phyloP scores from a whole-genome alignment of 768 basidiomycete species.

The Hemileccinum impolitum region DNA sequence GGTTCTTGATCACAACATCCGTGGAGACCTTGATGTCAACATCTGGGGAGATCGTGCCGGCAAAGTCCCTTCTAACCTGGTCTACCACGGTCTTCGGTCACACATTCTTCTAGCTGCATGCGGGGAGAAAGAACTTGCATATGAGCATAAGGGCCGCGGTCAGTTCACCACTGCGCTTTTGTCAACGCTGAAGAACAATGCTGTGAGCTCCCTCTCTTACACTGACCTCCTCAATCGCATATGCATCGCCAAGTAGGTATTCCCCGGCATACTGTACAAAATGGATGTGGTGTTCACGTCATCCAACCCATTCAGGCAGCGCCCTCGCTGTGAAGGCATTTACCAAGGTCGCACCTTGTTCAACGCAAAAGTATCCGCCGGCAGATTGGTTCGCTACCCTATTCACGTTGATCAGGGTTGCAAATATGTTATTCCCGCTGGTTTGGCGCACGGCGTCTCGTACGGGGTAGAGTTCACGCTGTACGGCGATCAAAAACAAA shows the following conservation, averaged over 20 bases:
- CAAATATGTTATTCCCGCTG: slow-evolving; percentile 21
- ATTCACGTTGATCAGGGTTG: background rate
- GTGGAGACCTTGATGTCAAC: slow-evolving; percentile 22
- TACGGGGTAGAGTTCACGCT: slow-evolving; percentile 18
- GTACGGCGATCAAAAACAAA: slow-evolving; percentile 6
- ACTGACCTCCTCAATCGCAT: slow-evolving; percentile 20
- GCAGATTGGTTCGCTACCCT: slow-evolving; percentile 3
- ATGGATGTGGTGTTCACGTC: background rate
- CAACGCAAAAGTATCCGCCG: slow-evolving; percentile 14
- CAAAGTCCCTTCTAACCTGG: slow-evolving; percentile 16
- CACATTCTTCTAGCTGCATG: slow-evolving; percentile 46
- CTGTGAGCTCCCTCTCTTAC: slow-evolving; percentile 23
- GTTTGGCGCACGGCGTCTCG: slow-evolving; percentile 25
- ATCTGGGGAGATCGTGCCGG: slow-evolving; percentile 20
- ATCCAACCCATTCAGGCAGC: slow-evolving; percentile 15
- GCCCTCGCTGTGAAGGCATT: slow-evolving; percentile 29
- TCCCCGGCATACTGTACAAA: no score
- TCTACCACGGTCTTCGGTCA: slow-evolving; percentile 30
- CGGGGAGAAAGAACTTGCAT: slow-evolving; percentile 33
- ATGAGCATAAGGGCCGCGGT: slow-evolving; percentile 20
- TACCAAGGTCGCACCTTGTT: slow-evolving; percentile 25
- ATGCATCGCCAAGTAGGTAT: slow-evolving; percentile 7
- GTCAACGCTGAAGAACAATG: slow-evolving; percentile 1
- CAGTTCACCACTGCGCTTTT: slow-evolving; percentile 27
- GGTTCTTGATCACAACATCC: slow-evolving; percentile 1